A percentile compares a stretch with the other conserved stretches of the same genome.
These are phyloP conservation scores for Bertia moriformis DNA, from an alignment of 2,329 filamentous ascomycete species.

Conservation along the genomic window DNA sequence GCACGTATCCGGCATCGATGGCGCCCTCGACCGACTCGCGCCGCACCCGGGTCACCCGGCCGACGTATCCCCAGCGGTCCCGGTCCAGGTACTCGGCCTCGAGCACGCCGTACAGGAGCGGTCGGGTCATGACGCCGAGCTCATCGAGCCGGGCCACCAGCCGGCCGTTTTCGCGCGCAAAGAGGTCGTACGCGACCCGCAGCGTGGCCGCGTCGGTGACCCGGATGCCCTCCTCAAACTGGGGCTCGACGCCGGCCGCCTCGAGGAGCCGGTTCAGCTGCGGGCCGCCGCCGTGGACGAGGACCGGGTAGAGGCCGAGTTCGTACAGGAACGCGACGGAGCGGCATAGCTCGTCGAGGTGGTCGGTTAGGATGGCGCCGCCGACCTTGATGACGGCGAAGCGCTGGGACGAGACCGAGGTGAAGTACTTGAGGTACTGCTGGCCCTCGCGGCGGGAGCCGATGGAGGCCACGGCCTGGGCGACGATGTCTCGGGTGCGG, in stretches of 20 bases:
- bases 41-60: conserved; percentile 87
- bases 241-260: conserved; percentile 79
- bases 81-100: conserved; percentile 89
- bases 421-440: conserved; percentile 96
- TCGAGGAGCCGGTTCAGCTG: conserved; percentile 87
- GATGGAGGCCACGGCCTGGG: conserved; percentile 86
- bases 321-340: conserved; percentile 85
- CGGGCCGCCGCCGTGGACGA: conserved; percentile 86
- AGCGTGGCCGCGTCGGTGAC: conserved; percentile 93
- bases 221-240: conserved; percentile 91
- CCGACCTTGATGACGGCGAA: conserved; percentile 98
- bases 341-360: conserved; percentile 79
- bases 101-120: conserved; percentile 80
- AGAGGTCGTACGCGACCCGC: conserved; percentile 77
- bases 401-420: conserved; percentile 86
- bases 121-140: conserved; percentile 75
- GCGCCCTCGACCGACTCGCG: conserved; percentile 79
- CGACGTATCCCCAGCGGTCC: conserved; percentile 89
- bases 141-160: conserved; percentile 79
- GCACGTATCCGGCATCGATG: conserved; percentile 79
- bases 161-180: conserved; percentile 89
- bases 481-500: conserved; percentile 65
- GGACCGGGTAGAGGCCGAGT: conserved; percentile 85
- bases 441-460: conserved; percentile 91
- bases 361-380: conserved; percentile 86